Evolutionary conservation across 1,139 yeast species (phyloP).

Genomic region (Zygoascus hellenicus): DNA sequence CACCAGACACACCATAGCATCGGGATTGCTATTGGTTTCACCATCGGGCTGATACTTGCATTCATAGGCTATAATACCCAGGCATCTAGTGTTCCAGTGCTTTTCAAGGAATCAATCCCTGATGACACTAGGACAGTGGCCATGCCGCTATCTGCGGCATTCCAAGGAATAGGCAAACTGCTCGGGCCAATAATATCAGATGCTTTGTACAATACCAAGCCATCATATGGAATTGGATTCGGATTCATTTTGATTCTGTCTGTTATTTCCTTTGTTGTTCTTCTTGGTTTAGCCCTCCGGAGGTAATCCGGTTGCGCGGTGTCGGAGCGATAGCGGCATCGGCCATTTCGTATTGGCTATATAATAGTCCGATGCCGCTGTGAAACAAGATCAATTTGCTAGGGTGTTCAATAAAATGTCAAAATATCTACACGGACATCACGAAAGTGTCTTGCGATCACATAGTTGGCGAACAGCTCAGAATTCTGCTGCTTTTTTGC

Average conservation of each 20-base stretch:
- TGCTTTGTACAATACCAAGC: constrained; percentile 1
- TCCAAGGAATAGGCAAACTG: not conserved
- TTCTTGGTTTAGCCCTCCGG: not conserved
- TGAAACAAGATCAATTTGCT: not conserved
- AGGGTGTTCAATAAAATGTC: constrained; percentile 2
- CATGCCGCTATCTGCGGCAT: not conserved
- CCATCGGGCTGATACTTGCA: not conserved
- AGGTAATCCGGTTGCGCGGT: not conserved
- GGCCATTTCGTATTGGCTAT: not conserved
- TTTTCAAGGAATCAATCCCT: not conserved
- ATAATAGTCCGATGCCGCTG: not conserved
- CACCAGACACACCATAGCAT: not conserved
- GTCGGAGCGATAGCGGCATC: not conserved
- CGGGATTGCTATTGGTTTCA: not conserved
- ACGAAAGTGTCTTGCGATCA: constrained; percentile 27
- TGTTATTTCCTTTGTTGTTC: not conserved
- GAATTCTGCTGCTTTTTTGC: constrained; percentile 32
- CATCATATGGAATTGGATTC: not conserved
- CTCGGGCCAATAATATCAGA: constrained; percentile 1
- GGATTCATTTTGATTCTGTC: not conserved
- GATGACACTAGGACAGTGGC: not conserved
- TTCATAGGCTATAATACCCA: not conserved
- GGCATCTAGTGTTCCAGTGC: not conserved
- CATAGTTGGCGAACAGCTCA: constrained; percentile 38
- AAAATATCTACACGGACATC: constrained; percentile 26